phyloP scores from a whole-genome alignment of 305 asterid genomes.

The Fraxinus angustifolia region DNA sequence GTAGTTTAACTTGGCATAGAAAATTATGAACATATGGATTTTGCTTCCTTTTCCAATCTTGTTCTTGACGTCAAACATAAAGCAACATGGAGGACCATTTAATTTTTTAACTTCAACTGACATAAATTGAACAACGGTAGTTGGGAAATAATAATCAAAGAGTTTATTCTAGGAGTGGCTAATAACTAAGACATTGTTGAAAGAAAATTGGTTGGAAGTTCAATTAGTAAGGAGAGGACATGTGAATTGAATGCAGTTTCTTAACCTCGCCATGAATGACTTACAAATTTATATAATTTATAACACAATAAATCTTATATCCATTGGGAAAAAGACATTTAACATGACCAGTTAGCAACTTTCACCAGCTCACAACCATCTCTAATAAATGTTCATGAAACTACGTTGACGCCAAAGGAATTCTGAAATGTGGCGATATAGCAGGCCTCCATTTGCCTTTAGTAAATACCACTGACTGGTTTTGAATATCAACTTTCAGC shows the following conservation, averaged over 20 bases:
- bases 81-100: background rate
- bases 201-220: conserved; percentile 12
- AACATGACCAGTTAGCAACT: background rate
- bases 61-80: conserved; percentile 12
- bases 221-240: conserved; percentile 10
- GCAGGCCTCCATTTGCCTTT: background rate
- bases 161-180: background rate
- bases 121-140: background rate
- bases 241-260: background rate
- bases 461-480: background rate
- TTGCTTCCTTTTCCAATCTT: conserved; percentile 4
- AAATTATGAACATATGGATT: background rate
- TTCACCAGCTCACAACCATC: background rate
- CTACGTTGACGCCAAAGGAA: background rate
- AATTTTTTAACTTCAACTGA: background rate
- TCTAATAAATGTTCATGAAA: background rate
- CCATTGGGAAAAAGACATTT: background rate
- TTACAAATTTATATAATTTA: background rate
- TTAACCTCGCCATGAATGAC: background rate
- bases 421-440: background rate
- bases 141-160: background rate
- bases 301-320: background rate
- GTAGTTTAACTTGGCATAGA: background rate
- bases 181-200: background rate
- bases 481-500: conserved; percentile 20